Evolutionary conservation across 2,329 filamentous ascomycete genomes (phyloP).

Genomic region (Colletotrichum australisinense): DNA sequence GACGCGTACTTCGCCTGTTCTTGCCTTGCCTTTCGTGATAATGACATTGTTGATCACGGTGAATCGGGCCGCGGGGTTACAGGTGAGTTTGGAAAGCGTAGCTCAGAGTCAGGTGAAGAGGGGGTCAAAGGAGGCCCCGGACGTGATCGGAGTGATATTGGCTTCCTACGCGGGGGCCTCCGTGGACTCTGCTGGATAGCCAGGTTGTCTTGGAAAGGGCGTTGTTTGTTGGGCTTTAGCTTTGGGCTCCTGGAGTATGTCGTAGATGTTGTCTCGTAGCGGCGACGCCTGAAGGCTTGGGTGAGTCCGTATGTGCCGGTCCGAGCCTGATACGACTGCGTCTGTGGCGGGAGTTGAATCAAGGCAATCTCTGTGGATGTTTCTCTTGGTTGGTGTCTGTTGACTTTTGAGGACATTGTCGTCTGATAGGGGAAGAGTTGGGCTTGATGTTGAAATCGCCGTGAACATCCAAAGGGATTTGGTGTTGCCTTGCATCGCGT

Average conservation of each 20-base stretch:
- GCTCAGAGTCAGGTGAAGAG: neutral
- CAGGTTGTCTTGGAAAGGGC: neutral
- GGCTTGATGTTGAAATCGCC: neutral
- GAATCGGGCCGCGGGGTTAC: neutral
- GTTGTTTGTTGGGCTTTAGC: neutral
- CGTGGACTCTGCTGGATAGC: neutral
- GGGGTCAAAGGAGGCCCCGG: neutral
- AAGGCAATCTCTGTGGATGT: neutral
- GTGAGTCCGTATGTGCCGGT: neutral
- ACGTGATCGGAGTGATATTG: neutral
- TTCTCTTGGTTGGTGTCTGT: neutral
- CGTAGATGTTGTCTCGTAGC: constrained; percentile 4
- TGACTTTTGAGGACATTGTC: neutral
- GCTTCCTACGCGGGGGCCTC: neutral
- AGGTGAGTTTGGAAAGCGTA: neutral
- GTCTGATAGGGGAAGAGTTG: neutral
- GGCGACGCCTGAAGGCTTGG: neutral
- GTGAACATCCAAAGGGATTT: neutral
- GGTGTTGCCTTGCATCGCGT: neutral
- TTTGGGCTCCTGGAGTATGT: neutral
- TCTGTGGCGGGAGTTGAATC: neutral
- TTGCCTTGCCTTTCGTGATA: neutral
- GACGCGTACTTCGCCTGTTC: neutral
- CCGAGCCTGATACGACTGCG: neutral
- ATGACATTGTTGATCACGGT: neutral